Base-by-base conservation (phyloP, 1,284 basidiomycete species). In the Heliocybe sulcata region DNA sequence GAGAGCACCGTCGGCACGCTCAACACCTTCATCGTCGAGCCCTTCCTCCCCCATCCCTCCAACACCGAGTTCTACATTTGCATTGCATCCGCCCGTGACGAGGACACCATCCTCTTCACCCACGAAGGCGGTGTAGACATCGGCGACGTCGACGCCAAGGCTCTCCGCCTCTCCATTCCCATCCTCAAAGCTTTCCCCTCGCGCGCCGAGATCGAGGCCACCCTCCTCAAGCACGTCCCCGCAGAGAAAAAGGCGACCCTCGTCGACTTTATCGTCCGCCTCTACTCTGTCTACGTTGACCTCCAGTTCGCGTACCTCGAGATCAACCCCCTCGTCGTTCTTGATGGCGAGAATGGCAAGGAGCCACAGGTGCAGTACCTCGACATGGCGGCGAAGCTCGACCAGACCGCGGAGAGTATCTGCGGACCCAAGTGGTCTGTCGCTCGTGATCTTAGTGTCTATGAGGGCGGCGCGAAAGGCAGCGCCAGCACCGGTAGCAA, bases 341-440 rank as follows among this genome's bases (percentile, higher is more conserved):
- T 98, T 64, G 94, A 97, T 71, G 86, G 81, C 59, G 87, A 83
- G 59, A 76, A 83, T 64, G 80, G 80, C 63, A 83, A 82, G 59
- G 77, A 87, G 63, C 86, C 89, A 55, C 85, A 86, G 60, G 94
- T 99, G 66, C 88, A 91, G 73, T 98, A 96, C 79, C 88, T 99
- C 64, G 97, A 99, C 73, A 98, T 99, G 95, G 97, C 96, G 51
- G 95, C 96, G 69, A 99, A 99, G 81, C 90, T 99, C 64, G 97
- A 99, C 72, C 92, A 94, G 72, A 99, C 96, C 20, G 97, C 96
- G 56, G 97, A 99, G 77, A 96, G 89, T 71, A 90, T 99, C 67
- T 97, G 94, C 67, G 96, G 97, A 35, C 93, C 94, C 67, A 99
- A 98, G 77, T 99, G 96, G 96, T 92, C 96, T 50, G 89, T 98